Evolutionary conservation across 805 yeast species (phyloP), one percentile per base, ranked within the genome.

Genomic region (Yamadazyma olivae): DNA sequence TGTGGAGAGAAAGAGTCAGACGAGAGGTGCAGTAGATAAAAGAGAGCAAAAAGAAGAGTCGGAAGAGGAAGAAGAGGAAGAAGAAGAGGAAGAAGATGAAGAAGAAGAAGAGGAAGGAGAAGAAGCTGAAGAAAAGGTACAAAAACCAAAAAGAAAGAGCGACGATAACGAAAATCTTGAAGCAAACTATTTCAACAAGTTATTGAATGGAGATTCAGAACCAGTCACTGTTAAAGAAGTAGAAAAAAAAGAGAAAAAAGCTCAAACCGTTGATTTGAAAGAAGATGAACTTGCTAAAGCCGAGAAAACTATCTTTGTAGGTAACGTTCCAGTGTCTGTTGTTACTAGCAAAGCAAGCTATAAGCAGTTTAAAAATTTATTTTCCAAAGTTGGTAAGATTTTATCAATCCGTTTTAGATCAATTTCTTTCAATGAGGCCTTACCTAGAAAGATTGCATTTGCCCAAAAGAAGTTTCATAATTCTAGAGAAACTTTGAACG

Each of bases 381-480:
- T 91, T 48, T 53, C 59, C 21, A 54, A 64, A 26, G 56, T 53
- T 36, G 85, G 85, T 9, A 58, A 63, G 16, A 67, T 91, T 33
- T 81, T 78, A 32, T 84, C 96, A 9, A 71, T 89, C 33, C 74
- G 99, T 58, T 93, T 89, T 69, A 76, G 99, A 62, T 89, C 97
- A 2, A 83, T 93, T 46, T 86, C 96, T 2, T 87, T 90, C 45
- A 79, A 83, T 37, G 95, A 89, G 53, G 80, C 84, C 22, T 70
- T 89, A 33, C 98, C 98, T 36, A 77, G 97, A 56, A 91, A 89
- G 54, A 89, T 86, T 24, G 98, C 99, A 0, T 88, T 81, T 55
- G 82, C 85, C 41, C 76, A 81, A 50, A 87, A 86, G 54, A 77
- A 81, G 43, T 70, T 90, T 40, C 91, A 90, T 54, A 73, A 77